Evolutionary conservation across 2,329 filamentous ascomycete genomes (phyloP).

Genomic region (Aureobasidium uvarum): DNA sequence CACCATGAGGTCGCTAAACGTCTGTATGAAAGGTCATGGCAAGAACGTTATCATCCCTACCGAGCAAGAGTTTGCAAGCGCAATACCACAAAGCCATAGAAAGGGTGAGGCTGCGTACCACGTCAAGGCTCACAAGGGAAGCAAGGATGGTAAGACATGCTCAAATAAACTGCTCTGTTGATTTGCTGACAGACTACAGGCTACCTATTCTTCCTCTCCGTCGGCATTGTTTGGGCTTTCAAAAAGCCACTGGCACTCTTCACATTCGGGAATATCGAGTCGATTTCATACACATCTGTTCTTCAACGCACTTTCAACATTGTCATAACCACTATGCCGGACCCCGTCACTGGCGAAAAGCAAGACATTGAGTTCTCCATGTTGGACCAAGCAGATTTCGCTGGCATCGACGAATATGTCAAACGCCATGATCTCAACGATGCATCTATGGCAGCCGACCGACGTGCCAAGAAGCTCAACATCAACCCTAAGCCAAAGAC

Average conservation of each 20-base stretch:
- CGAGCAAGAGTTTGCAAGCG: conserved; percentile 59
- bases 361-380: conserved; percentile 64
- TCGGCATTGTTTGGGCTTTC: conserved; percentile 63
- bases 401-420: conserved; percentile 61
- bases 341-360: conserved; percentile 36
- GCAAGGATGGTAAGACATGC: conserved; percentile 59
- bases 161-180: too few species aligned
- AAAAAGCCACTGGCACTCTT: conserved; percentile 65
- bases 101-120: conserved; percentile 64
- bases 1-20: conserved; percentile 49
- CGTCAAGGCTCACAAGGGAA: conserved; percentile 62
- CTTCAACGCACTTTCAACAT: conserved; percentile 66
- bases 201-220: conserved; percentile 61
- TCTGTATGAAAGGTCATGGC: conserved; percentile 47
- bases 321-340: conserved; percentile 47
- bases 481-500: conserved; percentile 43
- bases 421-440: conserved; percentile 62
- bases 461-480: conserved; percentile 61
- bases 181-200: conserved; percentile 42
- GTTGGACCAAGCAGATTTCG: conserved; percentile 63
- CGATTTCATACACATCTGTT: conserved; percentile 62
- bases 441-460: conserved; percentile 59
- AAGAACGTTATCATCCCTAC: conserved; percentile 54
- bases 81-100: conserved; percentile 58
- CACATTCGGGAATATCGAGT: conserved; percentile 58